Evolutionary conservation across 345 rosid genomes (phyloP), one percentile per base, ranked within the genome.

Genomic region (Gossypium australe): DNA sequence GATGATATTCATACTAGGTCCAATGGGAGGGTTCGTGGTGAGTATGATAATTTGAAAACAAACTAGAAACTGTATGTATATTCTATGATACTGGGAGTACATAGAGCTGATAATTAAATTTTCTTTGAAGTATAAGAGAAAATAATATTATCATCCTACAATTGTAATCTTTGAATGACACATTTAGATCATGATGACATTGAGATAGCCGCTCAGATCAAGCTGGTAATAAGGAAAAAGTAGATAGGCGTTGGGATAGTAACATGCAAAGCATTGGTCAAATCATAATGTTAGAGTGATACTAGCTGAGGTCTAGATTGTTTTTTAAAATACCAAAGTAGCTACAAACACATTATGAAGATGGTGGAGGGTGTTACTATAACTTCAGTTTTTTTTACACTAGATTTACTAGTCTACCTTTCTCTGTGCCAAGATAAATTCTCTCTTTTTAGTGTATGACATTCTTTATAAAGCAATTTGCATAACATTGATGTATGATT

Each of bases 1-100:
- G 89, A 86, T 78, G 98, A 95, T 86, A 85, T 76, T 76, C 99
- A 93, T 79, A 86, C 84, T 41, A 85, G 90, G 82, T 89, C 86
- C 78, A 95, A 80, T 58, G 98, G 99, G 71, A 91, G 96, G 84
- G 89, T 93, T 84, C 96, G 98, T 49, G 90, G 99, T 95, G 71
- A 84, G 92, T 63, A 68, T 49, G 24, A 16, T 68, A 16, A 38
- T 14, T 25, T 16, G 52, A 16, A 68, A 25, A 3, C 44, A 25
- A 68, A 68, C 17, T 49, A 49, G 58, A 25, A 49, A 49, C 24
- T 49, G 24, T 34, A 49, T 38, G 67, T 8, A 13, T 12, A 29
- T 62, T 47, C 34, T 48, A 48, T 47, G 22, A 3, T 17, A 45
- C 49, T 6, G 13, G 56, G 55, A 67, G 11, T 47, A 22, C 4